Conservation (phyloP, 768 basidiomycete species). For the Coprinellus micaceus region DNA sequence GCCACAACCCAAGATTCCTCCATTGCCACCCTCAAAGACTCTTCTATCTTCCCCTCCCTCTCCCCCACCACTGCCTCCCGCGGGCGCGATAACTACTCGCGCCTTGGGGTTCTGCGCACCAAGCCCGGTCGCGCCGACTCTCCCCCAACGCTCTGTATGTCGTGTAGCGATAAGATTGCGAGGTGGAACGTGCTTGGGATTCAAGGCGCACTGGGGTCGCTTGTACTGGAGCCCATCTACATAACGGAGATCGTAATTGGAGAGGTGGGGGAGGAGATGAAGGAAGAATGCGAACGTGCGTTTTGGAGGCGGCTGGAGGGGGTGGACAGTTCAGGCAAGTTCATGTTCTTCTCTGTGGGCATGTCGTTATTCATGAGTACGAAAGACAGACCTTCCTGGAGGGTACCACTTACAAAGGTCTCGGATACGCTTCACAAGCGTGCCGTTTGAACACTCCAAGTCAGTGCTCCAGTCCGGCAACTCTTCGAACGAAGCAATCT, state of each 20-base stretch:
- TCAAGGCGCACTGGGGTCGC: conserved; percentile 74
- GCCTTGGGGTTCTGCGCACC: conserved; percentile 77
- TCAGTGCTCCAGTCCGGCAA: conserved; percentile 30
- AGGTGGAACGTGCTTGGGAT: conserved; percentile 81
- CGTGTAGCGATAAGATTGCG: conserved; percentile 94
- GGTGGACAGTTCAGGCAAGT: conserved; percentile 29
- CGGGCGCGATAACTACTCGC: conserved; percentile 77
- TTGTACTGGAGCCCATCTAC: conserved; percentile 58
- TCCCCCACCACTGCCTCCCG: conserved; percentile 46
- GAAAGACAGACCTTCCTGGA: conserved; percentile 39
- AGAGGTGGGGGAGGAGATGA: conserved; percentile 36
- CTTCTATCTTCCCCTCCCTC: conserved; percentile 31
- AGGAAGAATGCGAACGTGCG: conserved; percentile 65
- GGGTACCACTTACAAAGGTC: conserved; percentile 52
- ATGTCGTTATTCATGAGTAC: too few species aligned
- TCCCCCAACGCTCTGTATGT: conserved; percentile 78
- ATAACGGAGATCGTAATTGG: conserved; percentile 56
- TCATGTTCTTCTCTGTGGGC: too few species aligned
- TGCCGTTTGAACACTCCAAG: conserved; percentile 59
- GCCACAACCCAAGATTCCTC: conserved; percentile 69
- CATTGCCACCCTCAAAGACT: conserved; percentile 68
- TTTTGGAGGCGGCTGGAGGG: conserved; percentile 37
- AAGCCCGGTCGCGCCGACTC: conserved; percentile 94
- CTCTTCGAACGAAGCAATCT: conserved; percentile 75
- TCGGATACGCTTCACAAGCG: conserved; percentile 51